Base-by-base conservation (phyloP, 2,329 filamentous ascomycete genomes). In the Talaromyces amestolkiae region DNA sequence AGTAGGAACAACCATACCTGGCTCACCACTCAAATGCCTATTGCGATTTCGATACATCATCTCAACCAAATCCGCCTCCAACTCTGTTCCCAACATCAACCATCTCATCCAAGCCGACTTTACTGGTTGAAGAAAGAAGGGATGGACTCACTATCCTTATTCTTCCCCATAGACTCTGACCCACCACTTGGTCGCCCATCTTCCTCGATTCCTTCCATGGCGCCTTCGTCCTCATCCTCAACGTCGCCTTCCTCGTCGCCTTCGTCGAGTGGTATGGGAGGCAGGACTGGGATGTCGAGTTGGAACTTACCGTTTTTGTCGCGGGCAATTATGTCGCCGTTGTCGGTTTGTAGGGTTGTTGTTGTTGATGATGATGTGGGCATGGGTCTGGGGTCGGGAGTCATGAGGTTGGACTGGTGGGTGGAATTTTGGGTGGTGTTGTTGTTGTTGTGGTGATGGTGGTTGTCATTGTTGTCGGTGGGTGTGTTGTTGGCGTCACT, bases 21-120 rank as follows among this genome's bases (percentile, higher is more conserved):
- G 85, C 68, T 90, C 88, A 70, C 71, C 75, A 70, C 86, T 86
- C 10, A 87, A 82, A 72, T 89, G 86, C 64, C 79, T 72, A 64
- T 72, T 78, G 49, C 74, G 73, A 68, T 74, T 77, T 19, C 75
- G 74, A 66, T 72, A 74, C 72, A 80, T 79, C 74, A 80, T 75
- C 62, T 81, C 80, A 58, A 77, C 72, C 62, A 85, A 72, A 63
- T 77, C 80, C 15, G 74, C 76, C 65, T 82, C 81, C 59, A 84
- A 79, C 69, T 82, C 82, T 76, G 68, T n/a, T 3, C 39, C 17
- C 8, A n/a, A 45, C 6, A 8, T 59, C 10, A 59, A 37, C 19
- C 8, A 19, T 13, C n/a, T 31, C 19, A 31, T 19, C 17, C 35
- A 3, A 17, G 9, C 35, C 24, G 17, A 15, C 37, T 22, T 8